Evolutionary conservation across 208 protist genomes (phyloP), one percentile per base, ranked within the genome.

Genomic region (Leishmania turanica): DNA sequence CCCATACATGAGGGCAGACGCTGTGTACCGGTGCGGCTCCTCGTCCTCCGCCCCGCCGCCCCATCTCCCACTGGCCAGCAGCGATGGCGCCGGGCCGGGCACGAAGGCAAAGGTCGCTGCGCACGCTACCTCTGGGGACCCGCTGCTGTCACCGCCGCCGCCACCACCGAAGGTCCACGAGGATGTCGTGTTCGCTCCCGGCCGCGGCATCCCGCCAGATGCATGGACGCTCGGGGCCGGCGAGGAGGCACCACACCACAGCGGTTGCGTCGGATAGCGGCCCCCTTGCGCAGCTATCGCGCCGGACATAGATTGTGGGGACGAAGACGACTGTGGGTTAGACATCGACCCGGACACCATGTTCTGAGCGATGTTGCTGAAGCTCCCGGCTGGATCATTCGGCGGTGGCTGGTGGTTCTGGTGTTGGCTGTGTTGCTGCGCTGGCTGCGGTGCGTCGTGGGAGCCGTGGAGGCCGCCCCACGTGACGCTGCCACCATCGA

Each of bases 1-100:
- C 1, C 82, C 82, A 37, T 85, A 85, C 40, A 85, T 47, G 40
- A 72, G 47, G 0, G 73, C 37, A 21, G 82, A 62, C 5, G 37
- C 27, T 1, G 72, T 24, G 58, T 65, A 75, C 2, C 62, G 49
- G 42, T 82, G 69, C 11, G 65, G 11, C 40, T 85, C 82, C 51
- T 79, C 82, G 3, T 51, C 82, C 9, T 82, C 82, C 9, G 77
- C 82, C 34, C 47, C 77, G 13, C 47, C 70, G 45, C 70, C 31
- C 9, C 9, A 54, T 49, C 65, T 42, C 21, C 65, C 65, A 31
- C 69, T 53, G 45, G n/a, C 3, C 40, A 31, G 45, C 40, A 73
- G 45, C 40, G 69, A 73, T 73, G 69, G 69, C 42, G n/a, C 42
- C 1, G 53, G n/a, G 13, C 51, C 72, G 31, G n/a, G 49, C 49